Evolutionary conservation across 495 filamentous ascomycete species (phyloP).

Genomic region (Copromyces sp.): DNA sequence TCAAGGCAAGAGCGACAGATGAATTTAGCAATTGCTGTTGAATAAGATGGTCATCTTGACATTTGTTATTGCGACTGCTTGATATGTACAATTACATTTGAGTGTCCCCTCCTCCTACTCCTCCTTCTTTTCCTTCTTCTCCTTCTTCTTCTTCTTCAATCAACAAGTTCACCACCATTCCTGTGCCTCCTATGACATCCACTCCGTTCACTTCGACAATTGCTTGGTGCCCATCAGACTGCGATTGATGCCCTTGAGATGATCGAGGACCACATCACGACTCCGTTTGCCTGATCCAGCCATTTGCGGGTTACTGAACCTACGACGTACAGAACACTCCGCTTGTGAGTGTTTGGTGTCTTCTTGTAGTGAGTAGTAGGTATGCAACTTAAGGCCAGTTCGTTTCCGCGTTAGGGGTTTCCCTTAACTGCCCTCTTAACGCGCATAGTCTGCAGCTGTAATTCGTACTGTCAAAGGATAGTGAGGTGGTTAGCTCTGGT

Average conservation of each 20-base stretch:
- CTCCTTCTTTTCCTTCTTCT: neutral
- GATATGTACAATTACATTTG: neutral
- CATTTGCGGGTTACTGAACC: conserved; percentile 98
- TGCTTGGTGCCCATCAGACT: neutral
- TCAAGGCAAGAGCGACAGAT: neutral
- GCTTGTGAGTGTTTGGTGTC: conserved; percentile 86
- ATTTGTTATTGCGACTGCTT: neutral
- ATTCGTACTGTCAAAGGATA: conserved; percentile 63
- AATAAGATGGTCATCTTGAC: neutral
- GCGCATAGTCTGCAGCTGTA: conserved; percentile 44
- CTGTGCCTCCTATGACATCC: neutral
- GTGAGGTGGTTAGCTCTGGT: conserved; percentile 21
- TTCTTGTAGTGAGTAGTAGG: conserved; percentile 98
- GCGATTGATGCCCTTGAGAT: neutral
- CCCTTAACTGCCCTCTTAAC: too few relatives aligned
- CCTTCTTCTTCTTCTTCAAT: neutral
- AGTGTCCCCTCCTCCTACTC: neutral
- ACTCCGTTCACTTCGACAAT: neutral
- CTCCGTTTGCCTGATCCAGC: conserved; percentile 76
- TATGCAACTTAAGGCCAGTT: conserved; percentile 80
- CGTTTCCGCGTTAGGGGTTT: too few relatives aligned
- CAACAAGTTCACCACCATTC: neutral
- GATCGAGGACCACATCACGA: neutral
- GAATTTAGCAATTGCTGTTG: neutral
- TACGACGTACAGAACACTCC: conserved; percentile 99